A percentile compares a stretch with the other conserved stretches of the same genome.
phyloP scores from a whole-genome alignment of 768 basidiomycete genomes.

The Lenzites betulinus region DNA sequence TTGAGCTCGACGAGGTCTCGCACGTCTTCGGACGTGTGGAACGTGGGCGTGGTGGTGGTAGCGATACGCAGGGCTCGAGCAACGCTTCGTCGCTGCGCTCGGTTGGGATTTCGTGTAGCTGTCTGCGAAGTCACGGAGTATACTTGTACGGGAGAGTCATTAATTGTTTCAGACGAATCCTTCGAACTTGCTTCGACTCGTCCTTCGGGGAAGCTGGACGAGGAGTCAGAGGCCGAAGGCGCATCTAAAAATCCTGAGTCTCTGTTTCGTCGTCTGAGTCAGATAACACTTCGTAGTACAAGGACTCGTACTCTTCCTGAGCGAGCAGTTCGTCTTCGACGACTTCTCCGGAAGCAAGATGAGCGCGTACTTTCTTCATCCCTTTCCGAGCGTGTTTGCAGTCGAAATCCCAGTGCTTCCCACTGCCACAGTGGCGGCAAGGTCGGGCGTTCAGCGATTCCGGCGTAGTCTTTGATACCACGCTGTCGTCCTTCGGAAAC shows the following conservation, averaged over 20 bases:
- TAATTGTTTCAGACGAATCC: not conserved
- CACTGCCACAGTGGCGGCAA: slow-evolving; percentile 37
- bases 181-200: not conserved
- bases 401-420: slow-evolving; percentile 38
- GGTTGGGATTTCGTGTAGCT: not conserved
- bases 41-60: too few relatives aligned
- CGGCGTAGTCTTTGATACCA: slow-evolving; percentile 12
- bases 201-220: not conserved
- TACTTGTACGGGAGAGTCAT: not conserved
- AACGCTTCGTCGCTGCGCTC: not conserved
- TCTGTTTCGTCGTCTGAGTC: slow-evolving; percentile 14
- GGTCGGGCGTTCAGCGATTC: slow-evolving; percentile 32
- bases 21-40: not conserved
- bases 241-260: slow-evolving; percentile 23
- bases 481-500: slow-evolving; percentile 18
- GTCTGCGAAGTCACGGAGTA: not conserved
- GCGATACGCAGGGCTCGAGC: not conserved
- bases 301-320: slow-evolving; percentile 34
- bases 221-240: slow-evolving; percentile 11
- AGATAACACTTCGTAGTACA: slow-evolving; percentile 21
- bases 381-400: slow-evolving; percentile 32
- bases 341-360: slow-evolving; percentile 9
- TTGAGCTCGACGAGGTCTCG: not conserved
- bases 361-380: slow-evolving; percentile 23
- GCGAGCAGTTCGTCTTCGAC: slow-evolving; percentile 22